Evolutionary conservation across 2,329 filamentous ascomycete species (phyloP).

Genomic region (Cladosporium sp.): DNA sequence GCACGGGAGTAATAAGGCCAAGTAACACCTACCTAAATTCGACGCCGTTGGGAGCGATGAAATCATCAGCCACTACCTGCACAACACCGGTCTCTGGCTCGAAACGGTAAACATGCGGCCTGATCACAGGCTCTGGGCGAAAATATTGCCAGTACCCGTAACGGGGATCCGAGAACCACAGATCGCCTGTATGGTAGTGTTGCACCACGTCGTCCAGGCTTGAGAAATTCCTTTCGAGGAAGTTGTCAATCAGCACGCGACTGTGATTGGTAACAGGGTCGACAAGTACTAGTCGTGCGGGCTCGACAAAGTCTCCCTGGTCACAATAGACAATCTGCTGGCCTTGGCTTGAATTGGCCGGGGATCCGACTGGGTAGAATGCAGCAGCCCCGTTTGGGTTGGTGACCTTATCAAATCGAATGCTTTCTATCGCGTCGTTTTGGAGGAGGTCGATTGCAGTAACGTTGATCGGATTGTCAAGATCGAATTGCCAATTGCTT

Average conservation of each 20-base stretch:
- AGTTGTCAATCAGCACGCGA: slow-evolving; percentile 52
- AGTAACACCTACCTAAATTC: slow-evolving; percentile 39
- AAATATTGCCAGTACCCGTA: slow-evolving; percentile 53
- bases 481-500: slow-evolving; percentile 33
- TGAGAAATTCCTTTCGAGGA: slow-evolving; percentile 57
- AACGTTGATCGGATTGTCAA: slow-evolving; percentile 33
- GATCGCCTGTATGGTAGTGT: slow-evolving; percentile 50
- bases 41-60: slow-evolving; percentile 55
- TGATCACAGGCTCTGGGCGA: slow-evolving; percentile 5
- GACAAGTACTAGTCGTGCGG: slow-evolving; percentile 26
- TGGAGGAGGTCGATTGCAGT: slow-evolving; percentile 30
- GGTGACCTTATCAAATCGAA: slow-evolving; percentile 24
- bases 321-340: slow-evolving; percentile 33
- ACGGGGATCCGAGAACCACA: slow-evolving; percentile 61
- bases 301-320: slow-evolving; percentile 25
- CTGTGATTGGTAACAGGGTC: slow-evolving; percentile 25
- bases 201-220: slow-evolving; percentile 56
- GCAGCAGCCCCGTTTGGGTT: slow-evolving; percentile 30
- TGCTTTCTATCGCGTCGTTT: slow-evolving; percentile 23
- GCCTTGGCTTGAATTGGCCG: slow-evolving; percentile 26
- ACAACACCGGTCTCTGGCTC: slow-evolving; percentile 50
- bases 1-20: too few species aligned
- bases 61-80: slow-evolving; percentile 54
- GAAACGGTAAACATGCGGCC: slow-evolving; percentile 54
- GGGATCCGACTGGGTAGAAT: slow-evolving; percentile 29